Evolutionary conservation across 176 grass and related monocot species (phyloP), one percentile per base, ranked within the genome.

Genomic region (Bonia amplexicaulis): DNA sequence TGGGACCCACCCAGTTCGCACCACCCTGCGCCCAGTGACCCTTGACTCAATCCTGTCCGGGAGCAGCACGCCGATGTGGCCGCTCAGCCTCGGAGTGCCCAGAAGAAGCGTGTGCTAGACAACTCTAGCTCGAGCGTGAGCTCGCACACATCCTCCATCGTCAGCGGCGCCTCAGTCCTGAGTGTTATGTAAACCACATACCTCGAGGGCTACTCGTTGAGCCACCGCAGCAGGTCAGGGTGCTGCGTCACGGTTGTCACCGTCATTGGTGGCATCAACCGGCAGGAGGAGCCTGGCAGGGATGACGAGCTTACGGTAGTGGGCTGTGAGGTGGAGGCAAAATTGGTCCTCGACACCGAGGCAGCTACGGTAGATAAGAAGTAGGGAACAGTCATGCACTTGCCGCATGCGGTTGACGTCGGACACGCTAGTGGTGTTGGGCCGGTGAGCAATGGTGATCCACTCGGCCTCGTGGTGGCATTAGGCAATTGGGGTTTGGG

Each of bases 231-330:
- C 31, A 73, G 45, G 14, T 46, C 8, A 4, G 14, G 25, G 23
- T n/a, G 16, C 69, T 17, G 44, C 46, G 44, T 25, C 70, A 9
- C 12, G 5, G 70, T 73, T 25, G 70, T 25, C 70, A 2, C 13
- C 12, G 46, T 12, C 68, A 5, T 3, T 4, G 41, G 26, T 7
- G 10, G 40, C 31, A 2, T 53, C 25, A 33, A 45, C 23, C 31
- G 31, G 31, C 31, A 31, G 31, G 31, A 31, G 31, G 31, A 31
- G 31, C 31, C 31, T 31, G 31, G 31, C 7, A 79, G 86, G 2
- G 42, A 89, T 42, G 26, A 81, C 75, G 2, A 76, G 84, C 82
- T 78, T 92, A 46, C 40, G 13, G 61, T 31, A 77, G 39, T 87
- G 49, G 3, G 70, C 73, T 22, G 2, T 2, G 53, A 83, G 47